Conservation (phyloP, 495 filamentous ascomycete genomes). For the Aspergillus saccharolyticus region DNA sequence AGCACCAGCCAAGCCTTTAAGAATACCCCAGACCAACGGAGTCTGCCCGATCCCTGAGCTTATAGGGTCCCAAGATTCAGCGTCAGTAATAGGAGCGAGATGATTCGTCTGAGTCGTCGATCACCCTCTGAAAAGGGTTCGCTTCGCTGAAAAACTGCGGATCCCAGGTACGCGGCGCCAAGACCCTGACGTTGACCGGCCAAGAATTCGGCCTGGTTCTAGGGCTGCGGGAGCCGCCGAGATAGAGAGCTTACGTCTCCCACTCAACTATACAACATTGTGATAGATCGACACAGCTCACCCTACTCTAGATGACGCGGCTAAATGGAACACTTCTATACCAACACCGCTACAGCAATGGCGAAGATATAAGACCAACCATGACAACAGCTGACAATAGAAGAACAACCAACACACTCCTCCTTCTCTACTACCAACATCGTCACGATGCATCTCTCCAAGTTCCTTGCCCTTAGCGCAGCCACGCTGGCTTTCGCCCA, state of each 20-base stretch:
- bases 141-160: background rate
- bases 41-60: constrained; percentile 2
- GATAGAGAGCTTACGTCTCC: background rate
- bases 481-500: constrained; percentile 28
- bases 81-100: background rate
- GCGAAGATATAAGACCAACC: background rate
- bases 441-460: constrained; percentile 20
- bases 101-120: background rate
- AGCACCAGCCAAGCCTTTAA: constrained; percentile 3
- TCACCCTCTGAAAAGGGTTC: background rate
- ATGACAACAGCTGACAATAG: background rate
- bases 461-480: constrained; percentile 24
- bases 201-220: background rate
- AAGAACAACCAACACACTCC: background rate
- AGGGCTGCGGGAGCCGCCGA: background rate
- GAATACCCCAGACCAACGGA: constrained; percentile 1
- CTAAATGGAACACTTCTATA: background rate
- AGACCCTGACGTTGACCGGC: constrained; percentile 6
- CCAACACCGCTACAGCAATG: background rate
- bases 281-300: background rate
- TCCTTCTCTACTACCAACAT: background rate
- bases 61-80: background rate
- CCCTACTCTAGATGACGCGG: constrained; percentile 9
- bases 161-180: constrained; percentile 20
- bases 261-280: background rate